Base-by-base conservation (phyloP, 768 basidiomycete genomes). In the Podaxis sp. region DNA sequence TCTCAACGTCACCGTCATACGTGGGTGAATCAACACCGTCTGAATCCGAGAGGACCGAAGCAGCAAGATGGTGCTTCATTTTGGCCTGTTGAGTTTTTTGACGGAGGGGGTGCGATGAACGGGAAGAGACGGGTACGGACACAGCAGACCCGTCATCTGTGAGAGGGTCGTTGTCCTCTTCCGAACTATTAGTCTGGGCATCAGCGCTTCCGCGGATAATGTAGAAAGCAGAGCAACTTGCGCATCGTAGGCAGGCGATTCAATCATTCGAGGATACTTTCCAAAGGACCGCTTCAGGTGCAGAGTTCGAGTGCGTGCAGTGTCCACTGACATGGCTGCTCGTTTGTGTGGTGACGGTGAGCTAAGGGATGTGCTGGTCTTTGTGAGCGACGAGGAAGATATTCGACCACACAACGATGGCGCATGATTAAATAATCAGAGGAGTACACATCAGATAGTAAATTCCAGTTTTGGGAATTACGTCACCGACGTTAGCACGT, bases 1-100 rank as follows among this genome's bases (percentile, higher is more conserved):
- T 88, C 72, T 95, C 93, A 61, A 95, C 81, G 74, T 95, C 93
- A 61, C 93, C 93, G 70, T 95, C 93, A 73, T 95, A 94, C 0
- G 92, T 94, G 7, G 92, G 93, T 0, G 90, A 92, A 71, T 94
- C 93, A 8, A 89, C 82, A 59, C 91, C 86, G 71, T 86, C 88
- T 46, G 87, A 88, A 67, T 91, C 89, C 19, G 85, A 87, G 63
- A 88, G 73, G 64, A 87, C 64, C 69, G 78, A 79, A 56, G 79
- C 75, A 3, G 84, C 84, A 12, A 87, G 79, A 56, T 87, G 87
- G 69, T 85, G 85, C 65, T 79, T 80, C 63, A 70, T 52, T 59
- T 70, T 71, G 67, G 67, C 69, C 28, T 65, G 69, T 38, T 63
- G 71, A 39, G 58, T 55, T 66, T 70, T 76, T 76, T 1, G 70